Evolutionary conservation across 2,329 filamentous ascomycete species (phyloP).

Genomic region (Penicillium janthinellum): DNA sequence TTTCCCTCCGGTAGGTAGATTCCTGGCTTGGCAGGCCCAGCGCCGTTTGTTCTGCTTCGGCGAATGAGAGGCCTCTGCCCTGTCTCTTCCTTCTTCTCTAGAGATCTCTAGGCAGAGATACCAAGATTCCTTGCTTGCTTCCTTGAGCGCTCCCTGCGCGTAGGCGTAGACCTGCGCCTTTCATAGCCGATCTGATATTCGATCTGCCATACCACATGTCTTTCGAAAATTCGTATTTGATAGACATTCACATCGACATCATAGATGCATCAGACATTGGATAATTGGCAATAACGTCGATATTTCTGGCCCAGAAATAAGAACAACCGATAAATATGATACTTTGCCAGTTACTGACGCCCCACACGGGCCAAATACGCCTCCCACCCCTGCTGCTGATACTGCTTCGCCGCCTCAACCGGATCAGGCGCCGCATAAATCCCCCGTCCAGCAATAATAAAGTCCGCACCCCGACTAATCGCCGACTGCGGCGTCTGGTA

Average conservation of each 20-base stretch:
- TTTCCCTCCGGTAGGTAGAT: no score
- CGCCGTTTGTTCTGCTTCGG: no score
- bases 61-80: no score
- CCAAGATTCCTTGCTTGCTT: no score
- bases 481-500: slow-evolving; percentile 52
- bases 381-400: slow-evolving; percentile 50
- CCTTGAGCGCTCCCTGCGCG: no score
- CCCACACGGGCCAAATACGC: slow-evolving; percentile 46
- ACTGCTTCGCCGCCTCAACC: slow-evolving; percentile 46
- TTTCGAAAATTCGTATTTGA: neutral
- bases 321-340: no score
- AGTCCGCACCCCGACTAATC: slow-evolving; percentile 49
- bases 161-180: no score
- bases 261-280: neutral
- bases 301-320: no score
- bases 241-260: neutral
- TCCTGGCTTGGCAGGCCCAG: no score
- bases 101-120: no score
- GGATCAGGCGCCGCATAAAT: slow-evolving; percentile 51
- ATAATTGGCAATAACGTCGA: neutral
- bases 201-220: neutral
- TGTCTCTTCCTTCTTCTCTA: no score
- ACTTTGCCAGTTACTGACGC: slow-evolving; percentile 19
- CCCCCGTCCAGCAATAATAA: slow-evolving; percentile 51
- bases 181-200: neutral